phyloP scores from a whole-genome alignment of 345 rosid genomes.

The Dipteronia dyeriana region DNA sequence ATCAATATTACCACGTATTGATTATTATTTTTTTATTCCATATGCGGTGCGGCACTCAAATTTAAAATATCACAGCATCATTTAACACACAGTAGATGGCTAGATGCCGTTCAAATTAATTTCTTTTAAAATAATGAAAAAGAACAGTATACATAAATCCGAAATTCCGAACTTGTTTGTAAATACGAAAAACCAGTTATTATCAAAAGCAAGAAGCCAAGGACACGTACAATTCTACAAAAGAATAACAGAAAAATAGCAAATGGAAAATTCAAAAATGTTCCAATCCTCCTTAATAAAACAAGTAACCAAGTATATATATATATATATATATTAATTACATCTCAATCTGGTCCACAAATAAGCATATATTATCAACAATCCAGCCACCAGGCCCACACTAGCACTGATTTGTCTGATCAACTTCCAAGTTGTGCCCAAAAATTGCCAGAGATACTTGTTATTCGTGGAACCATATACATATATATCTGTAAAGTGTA shows the following conservation, averaged over 20 bases:
- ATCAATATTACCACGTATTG: no score
- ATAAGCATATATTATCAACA: background rate
- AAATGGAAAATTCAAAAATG: slow-evolving; percentile 6
- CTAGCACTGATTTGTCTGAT: background rate
- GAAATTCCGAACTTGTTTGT: no score
- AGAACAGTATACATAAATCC: no score
- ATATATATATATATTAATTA: no score
- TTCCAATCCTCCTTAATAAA: background rate
- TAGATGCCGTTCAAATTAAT: no score
- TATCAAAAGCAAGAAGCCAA: background rate
- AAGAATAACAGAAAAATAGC: background rate
- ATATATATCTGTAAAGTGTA: no score
- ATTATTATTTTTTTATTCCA: no score
- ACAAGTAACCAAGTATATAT: background rate
- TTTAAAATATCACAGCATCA: no score
- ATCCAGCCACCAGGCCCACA: slow-evolving; percentile 2
- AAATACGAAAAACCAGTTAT: background rate
- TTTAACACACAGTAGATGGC: no score
- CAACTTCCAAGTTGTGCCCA: background rate
- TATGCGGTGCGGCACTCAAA: no score
- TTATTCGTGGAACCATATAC: background rate
- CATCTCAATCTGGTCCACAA: background rate
- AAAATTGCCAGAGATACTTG: background rate
- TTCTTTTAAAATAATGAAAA: no score
- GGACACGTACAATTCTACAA: background rate